Base-by-base conservation (phyloP, 495 filamentous ascomycete genomes). In the Glutinoglossum americanum region DNA sequence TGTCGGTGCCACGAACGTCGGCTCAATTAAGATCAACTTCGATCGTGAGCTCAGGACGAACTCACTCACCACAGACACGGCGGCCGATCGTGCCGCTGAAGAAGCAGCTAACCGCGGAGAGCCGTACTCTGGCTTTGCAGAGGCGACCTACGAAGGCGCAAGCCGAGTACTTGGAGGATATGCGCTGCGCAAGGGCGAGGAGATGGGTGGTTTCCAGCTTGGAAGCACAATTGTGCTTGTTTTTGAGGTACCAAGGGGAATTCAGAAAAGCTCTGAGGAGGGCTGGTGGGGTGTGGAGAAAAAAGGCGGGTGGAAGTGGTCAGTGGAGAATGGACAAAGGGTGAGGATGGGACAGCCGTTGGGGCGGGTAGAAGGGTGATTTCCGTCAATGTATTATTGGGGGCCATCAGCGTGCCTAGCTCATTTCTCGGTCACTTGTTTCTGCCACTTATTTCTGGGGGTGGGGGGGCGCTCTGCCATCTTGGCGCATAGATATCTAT, bases 1-100 rank as follows among this genome's bases (percentile, higher is more conserved):
- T 19, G 90, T 99, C 32, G 92, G 92, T 59, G 92, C 92, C 13
- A 99, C 92, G n/a, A 99, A 99, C 65, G 92, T 99, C 51, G 92
- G 92, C 54, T 90, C 85, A 44, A 97, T 99, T 70, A 84, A 85
- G 68, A 81, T 99, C 71, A 94, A 99, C 71, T 99, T 99, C 66
- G 92, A 99, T 68, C 75, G 81, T 58, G 93, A 99, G 67, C 72
- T 99, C 57, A 80, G 89, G 56, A 99, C 92, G 33, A 99, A 99
- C 69, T 85, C 80, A 60, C 73, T 97, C 35, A 80, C 81, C 0
- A 94, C 89, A 9, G 89, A 97, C 63, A 97, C 90, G 0, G 85
- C 78, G 13, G 92, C 89, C 19, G 85, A 94, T 62, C 71, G 76
- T 59, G 87, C 85, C 3, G 88, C 88, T 3, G 84, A 85, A 59